A percentile compares a stretch with the other conserved stretches of the same genome.
Conservation (phyloP, 768 basidiomycete genomes). For the Kwoniella bestiolae region DNA sequence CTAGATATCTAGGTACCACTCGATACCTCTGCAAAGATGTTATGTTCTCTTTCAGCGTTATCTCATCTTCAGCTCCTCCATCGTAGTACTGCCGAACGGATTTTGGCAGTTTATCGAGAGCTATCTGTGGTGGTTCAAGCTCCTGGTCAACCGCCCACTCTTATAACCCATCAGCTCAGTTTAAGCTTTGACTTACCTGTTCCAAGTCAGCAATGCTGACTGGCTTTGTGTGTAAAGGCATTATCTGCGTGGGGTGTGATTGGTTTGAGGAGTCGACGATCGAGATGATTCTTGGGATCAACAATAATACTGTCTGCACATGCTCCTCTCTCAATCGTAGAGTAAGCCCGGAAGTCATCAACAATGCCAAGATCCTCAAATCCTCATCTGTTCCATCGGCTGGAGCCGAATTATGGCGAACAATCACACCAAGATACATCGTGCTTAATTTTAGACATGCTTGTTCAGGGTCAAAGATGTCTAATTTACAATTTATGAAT, state of each 20-base stretch:
- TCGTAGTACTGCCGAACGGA: conserved; percentile 9
- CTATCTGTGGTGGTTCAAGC: neutral
- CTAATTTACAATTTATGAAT: too few relatives aligned
- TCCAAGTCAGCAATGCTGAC: conserved; percentile 12
- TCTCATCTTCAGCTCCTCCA: conserved; percentile 18
- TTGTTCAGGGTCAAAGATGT: too few relatives aligned
- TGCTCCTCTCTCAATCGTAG: too few relatives aligned
- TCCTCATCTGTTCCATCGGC: too few relatives aligned
- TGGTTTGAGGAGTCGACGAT: neutral
- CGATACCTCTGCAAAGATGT: conserved; percentile 12
- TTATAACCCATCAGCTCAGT: neutral
- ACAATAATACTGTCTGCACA: too few relatives aligned
- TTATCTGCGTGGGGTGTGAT: too few relatives aligned
- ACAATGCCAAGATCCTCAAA: too few relatives aligned
- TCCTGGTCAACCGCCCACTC: neutral
- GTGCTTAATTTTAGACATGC: too few relatives aligned
- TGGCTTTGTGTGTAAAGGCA: neutral
- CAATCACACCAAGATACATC: too few relatives aligned
- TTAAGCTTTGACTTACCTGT: conserved; percentile 3
- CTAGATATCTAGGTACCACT: conserved; percentile 9
- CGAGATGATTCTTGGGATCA: neutral
- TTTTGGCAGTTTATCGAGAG: conserved; percentile 10
- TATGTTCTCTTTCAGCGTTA: conserved; percentile 10
- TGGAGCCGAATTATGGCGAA: too few relatives aligned
- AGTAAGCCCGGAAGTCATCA: too few relatives aligned